Evolutionary conservation across 2,329 filamentous ascomycete species (phyloP).

Genomic region (Balansia obtecta): DNA sequence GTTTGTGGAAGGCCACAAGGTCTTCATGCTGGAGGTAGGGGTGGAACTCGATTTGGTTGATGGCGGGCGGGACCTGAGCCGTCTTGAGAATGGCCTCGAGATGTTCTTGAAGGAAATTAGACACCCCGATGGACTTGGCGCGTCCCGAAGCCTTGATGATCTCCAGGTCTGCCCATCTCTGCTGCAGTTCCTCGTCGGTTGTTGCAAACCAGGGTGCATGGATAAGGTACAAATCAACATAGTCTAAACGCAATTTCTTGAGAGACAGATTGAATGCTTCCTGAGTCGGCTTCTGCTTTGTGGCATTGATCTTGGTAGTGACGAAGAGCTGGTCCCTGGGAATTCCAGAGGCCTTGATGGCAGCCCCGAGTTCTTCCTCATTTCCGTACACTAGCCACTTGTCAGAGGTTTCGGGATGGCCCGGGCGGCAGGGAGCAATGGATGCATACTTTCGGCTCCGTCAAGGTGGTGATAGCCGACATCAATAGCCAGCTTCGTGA

Average conservation of each 20-base stretch:
- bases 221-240: conserved; percentile 60
- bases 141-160: conserved; percentile 54
- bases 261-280: conserved; percentile 48
- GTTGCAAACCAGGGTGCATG: conserved; percentile 44
- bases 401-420: background rate
- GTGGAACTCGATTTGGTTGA: conserved; percentile 76
- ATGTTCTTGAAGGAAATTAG: conserved; percentile 53
- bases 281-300: conserved; percentile 25
- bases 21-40: conserved; percentile 58
- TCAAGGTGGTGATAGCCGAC: conserved; percentile 64
- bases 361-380: conserved; percentile 57
- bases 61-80: conserved; percentile 49
- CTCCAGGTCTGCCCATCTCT: conserved; percentile 47
- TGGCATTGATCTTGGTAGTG: conserved; percentile 43
- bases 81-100: conserved; percentile 44
- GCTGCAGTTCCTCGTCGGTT: conserved; percentile 39
- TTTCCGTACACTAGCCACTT: conserved; percentile 44
- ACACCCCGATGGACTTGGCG: conserved; percentile 61
- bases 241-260: conserved; percentile 52
- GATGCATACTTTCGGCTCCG: conserved; percentile 49
- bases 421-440: no score
- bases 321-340: conserved; percentile 59
- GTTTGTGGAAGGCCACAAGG: conserved; percentile 43
- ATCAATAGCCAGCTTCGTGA: conserved; percentile 50
- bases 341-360: conserved; percentile 54